Percentiles rank a stretch among this genome's conserved stretches.
Evolutionary conservation across 2,329 filamentous ascomycete species (phyloP).

Genomic region (Alternaria arborescens): DNA sequence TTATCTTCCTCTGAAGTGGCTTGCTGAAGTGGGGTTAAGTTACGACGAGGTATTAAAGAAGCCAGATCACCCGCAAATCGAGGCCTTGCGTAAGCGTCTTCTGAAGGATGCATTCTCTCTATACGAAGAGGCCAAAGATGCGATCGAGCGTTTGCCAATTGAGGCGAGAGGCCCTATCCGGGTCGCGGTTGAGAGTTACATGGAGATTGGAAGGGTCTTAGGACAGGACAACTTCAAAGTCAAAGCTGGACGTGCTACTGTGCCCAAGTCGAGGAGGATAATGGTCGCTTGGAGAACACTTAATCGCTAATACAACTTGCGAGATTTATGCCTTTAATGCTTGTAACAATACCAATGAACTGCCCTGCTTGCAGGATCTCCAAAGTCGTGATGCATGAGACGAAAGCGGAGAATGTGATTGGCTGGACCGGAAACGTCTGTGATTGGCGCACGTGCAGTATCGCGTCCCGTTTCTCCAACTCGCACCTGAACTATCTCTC

Average conservation of each 20-base stretch:
- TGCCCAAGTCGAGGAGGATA: conserved; percentile 60
- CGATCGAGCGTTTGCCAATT: conserved; percentile 68
- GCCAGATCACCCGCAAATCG: conserved; percentile 59
- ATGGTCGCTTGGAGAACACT: conserved; percentile 67
- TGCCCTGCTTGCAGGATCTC: no score
- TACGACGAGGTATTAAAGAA: conserved; percentile 64
- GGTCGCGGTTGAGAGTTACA: conserved; percentile 77
- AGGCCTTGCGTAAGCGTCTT: conserved; percentile 62
- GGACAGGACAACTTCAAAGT: conserved; percentile 56
- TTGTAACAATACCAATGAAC: not conserved
- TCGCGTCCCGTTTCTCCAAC: not conserved
- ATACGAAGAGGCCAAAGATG: conserved; percentile 63
- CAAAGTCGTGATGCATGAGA: no score
- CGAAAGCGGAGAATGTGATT: not conserved
- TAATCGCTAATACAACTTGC: conserved; percentile 28
- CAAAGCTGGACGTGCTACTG: conserved; percentile 57
- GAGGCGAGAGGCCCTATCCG: conserved; percentile 70
- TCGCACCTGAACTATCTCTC: not conserved
- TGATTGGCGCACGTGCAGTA: conserved; percentile 1
- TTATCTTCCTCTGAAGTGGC: conserved; percentile 73
- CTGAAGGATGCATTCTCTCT: conserved; percentile 68
- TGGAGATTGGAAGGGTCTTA: conserved; percentile 76
- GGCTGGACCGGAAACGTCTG: not conserved
- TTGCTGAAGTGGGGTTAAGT: conserved; percentile 65
- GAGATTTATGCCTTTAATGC: not conserved